These are phyloP conservation scores for Euphorbia tirucalli DNA, from an alignment of 345 rosid species.

Conservation along the genomic window DNA sequence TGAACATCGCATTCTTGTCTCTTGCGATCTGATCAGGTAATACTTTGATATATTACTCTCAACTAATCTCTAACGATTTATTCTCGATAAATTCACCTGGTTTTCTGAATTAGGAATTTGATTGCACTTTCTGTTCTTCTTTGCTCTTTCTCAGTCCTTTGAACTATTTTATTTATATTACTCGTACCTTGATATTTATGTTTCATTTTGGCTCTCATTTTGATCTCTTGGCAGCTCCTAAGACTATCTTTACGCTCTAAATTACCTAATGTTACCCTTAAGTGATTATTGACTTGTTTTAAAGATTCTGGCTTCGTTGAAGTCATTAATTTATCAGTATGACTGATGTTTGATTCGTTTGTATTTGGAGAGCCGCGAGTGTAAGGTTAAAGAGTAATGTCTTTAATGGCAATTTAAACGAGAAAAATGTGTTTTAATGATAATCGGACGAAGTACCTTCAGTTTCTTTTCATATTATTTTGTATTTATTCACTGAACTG, in stretches of 20 bases:
- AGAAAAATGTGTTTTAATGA: not conserved
- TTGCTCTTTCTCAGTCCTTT: not conserved
- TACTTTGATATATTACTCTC: not conserved
- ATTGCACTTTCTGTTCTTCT: not conserved
- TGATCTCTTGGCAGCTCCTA: constrained; percentile 6
- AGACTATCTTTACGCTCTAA: not conserved
- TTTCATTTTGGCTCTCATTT: not conserved
- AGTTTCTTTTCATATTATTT: not conserved
- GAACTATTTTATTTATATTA: not conserved
- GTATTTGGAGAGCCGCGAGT: not conserved
- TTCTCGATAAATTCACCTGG: not conserved
- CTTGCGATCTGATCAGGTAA: constrained; percentile 32
- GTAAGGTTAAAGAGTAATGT: not conserved
- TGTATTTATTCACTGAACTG: not conserved
- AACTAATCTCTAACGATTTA: not conserved
- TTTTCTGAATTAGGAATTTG: not conserved
- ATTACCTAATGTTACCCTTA: not conserved
- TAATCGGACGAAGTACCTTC: not conserved
- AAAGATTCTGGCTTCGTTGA: not conserved
- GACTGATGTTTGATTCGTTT: not conserved
- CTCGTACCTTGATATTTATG: not conserved
- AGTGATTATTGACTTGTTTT: not conserved
- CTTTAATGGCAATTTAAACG: not conserved
- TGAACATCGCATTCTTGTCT: constrained; percentile 1
- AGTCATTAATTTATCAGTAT: not conserved